Base-by-base conservation (phyloP, 129 eudicot species). In the Helianthus tuberosus region DNA sequence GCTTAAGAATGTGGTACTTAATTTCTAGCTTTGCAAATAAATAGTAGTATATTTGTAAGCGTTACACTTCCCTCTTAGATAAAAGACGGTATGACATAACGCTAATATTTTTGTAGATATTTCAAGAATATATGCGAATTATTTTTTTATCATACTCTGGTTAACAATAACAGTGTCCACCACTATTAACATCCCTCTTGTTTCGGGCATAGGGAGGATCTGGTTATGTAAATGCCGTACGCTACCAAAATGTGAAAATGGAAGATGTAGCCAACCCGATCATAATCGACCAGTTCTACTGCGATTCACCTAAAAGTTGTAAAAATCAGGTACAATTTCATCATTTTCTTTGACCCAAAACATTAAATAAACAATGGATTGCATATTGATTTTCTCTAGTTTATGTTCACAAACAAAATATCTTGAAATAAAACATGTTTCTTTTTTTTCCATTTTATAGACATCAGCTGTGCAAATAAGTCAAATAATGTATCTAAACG, bases 271-370 rank as follows among this genome's bases (percentile, higher is more conserved):
- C 94, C 14, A 91, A 95, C 76, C 99, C 99, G 39, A 95, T 95
- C 50, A 89, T 95, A 61, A 89, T 95, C 57, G 99, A 95, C 74
- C 99, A 95, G 50, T 95, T 89, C 84, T 95, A 95, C 60, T 95
- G 99, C 25, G 99, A 95, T 81, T 91, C 94, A n/a, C 99, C 99
- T 61, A 80, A 52, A 41, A 39, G 84, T 68, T 95, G 99, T 73
- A 79, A 84, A 82, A 91, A 89, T 72, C 96, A 81, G 93, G 99
- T 94, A 84, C 43, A 39, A 47, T 32, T 15, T 82, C 57, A 25
- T 10, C 15, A 6, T 16, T 3, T 66, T 55, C 14, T 5, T 57
- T 8, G 8, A 20, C 3, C 32, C 20, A 9, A 57, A 57, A 23
- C 35, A 2, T 41, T 0, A 48, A 48, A 48, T 8, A 11, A 48